Conservation (phyloP, 768 basidiomycete genomes). For the Saitozyma sp. region DNA sequence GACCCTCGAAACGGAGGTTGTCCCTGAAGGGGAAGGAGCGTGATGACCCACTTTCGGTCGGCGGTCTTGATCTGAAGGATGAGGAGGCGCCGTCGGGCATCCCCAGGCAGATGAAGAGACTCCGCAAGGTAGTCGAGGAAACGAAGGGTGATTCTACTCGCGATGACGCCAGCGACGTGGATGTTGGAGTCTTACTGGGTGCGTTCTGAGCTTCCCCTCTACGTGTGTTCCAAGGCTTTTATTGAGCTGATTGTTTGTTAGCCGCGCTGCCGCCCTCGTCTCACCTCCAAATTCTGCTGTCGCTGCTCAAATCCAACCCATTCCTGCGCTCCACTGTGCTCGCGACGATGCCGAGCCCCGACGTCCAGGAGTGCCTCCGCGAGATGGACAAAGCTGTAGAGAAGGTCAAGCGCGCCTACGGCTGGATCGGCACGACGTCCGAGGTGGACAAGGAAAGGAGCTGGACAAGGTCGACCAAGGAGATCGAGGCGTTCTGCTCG, state of each 20-base stretch:
- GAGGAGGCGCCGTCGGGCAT: background rate
- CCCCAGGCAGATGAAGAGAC: slow-evolving; percentile 11
- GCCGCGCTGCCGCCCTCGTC: slow-evolving; percentile 37
- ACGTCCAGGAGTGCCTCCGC: slow-evolving; percentile 25
- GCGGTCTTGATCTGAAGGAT: slow-evolving; percentile 25
- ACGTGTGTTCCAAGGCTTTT: background rate
- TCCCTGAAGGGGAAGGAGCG: background rate
- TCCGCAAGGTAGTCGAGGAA: slow-evolving; percentile 5
- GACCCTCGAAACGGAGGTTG: background rate
- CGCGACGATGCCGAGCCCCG: slow-evolving; percentile 31
- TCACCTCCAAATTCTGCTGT: slow-evolving; percentile 38
- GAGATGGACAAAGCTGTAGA: slow-evolving; percentile 20
- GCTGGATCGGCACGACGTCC: slow-evolving; percentile 25
- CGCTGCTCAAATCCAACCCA: slow-evolving; percentile 31
- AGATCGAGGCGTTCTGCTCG: slow-evolving; percentile 22
- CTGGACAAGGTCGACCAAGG: slow-evolving; percentile 9
- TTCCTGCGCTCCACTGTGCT: slow-evolving; percentile 20
- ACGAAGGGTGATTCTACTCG: background rate
- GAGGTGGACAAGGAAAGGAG: slow-evolving; percentile 28
- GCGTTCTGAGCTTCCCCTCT: slow-evolving; percentile 5
- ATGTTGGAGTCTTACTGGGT: slow-evolving; percentile 44
- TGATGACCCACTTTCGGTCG: slow-evolving; percentile 28
- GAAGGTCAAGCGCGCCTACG: slow-evolving; percentile 23
- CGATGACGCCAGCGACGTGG: slow-evolving; percentile 18
- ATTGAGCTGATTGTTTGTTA: slow-evolving; percentile 1